phyloP scores from a whole-genome alignment of 1,139 yeast genomes.

The Meyerozyma sp. region DNA sequence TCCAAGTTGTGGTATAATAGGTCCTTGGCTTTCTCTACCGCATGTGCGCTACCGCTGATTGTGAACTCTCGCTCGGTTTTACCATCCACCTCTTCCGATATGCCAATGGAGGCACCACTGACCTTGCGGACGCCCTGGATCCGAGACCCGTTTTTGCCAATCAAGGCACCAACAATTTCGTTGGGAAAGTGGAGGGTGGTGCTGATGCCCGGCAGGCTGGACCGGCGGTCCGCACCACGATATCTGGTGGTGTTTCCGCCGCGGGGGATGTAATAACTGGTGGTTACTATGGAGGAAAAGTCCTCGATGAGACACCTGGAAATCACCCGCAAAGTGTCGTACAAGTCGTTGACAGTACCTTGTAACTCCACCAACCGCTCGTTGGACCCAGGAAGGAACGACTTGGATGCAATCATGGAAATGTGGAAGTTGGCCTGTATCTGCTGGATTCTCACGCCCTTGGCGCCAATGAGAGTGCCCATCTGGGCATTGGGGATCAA shows the following conservation, averaged over 20 bases:
- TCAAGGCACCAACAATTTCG: conserved; percentile 84
- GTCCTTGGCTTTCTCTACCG: conserved; percentile 65
- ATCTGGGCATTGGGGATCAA: conserved; percentile 82
- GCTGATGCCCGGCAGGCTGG: conserved; percentile 6
- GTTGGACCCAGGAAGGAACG: conserved; percentile 75
- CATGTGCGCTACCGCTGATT: conserved; percentile 57
- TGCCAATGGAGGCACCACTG: conserved; percentile 77
- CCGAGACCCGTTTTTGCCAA: conserved; percentile 82
- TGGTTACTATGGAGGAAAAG: conserved; percentile 59
- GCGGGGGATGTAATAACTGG: conserved; percentile 61
- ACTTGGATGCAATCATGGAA: conserved; percentile 85
- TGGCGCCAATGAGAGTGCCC: conserved; percentile 88
- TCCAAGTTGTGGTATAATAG: conserved; percentile 72
- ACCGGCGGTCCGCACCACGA: background rate
- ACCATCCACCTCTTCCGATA: conserved; percentile 66
- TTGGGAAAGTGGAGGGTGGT: conserved; percentile 49
- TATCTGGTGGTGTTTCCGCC: conserved; percentile 13
- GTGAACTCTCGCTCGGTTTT: conserved; percentile 68
- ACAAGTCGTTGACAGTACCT: conserved; percentile 66
- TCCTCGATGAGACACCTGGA: conserved; percentile 75
- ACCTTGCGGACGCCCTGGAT: conserved; percentile 81
- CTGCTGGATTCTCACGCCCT: conserved; percentile 75
- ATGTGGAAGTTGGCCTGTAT: conserved; percentile 68
- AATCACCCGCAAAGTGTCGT: conserved; percentile 53
- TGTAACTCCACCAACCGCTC: conserved; percentile 88